Evolutionary conservation across 441 rosid species (phyloP), one percentile per base, ranked within the genome.

Genomic region (Populus hybrid): DNA sequence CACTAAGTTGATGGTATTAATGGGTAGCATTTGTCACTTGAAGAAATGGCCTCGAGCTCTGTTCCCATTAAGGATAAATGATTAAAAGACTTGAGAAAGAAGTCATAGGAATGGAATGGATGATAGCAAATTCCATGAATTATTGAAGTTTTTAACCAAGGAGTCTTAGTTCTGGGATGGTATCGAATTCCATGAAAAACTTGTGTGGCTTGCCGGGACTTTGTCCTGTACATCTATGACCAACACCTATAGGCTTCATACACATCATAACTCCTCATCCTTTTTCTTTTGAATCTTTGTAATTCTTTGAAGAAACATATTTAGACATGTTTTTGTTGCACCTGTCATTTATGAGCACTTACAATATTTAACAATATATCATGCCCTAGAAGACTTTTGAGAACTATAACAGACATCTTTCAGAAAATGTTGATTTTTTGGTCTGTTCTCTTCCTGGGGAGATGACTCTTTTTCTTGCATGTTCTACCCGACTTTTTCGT

Each of bases 41-140:
- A 21, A 26, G 76, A 72, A 65, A 70, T 28, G 63, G 19, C 86
- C 84, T 87, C 85, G 86, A 85, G 89, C 86, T 76, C 8, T 83
- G 89, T 61, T 85, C 85, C 87, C 87, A 87, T 82, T 79, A 77
- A 19, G 69, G 21, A 67, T 40, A 24, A 77, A 81, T 77, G 81
- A 69, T 64, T 69, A n/a, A 32, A 82, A 10, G 28, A 63, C 53
- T 34, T 64, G 26, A 24, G 59, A 32, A 40, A 16, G 32, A 64
- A 30, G 14, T 28, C 65, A 24, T 26, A 26, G n/a, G n/a, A n/a
- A n/a, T n/a, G 61, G 57, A 46, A 64, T 24, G 26, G 10, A 64
- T 64, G 67, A 24, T 28, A 28, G 35, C 18, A 12, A 66, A 12
- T 23, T 26, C 30, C 30, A 16, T 72, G 57, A 46, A 46, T 46